Conservation (phyloP, 1,284 basidiomycete genomes). For the Papiliotrema fonsecae region DNA sequence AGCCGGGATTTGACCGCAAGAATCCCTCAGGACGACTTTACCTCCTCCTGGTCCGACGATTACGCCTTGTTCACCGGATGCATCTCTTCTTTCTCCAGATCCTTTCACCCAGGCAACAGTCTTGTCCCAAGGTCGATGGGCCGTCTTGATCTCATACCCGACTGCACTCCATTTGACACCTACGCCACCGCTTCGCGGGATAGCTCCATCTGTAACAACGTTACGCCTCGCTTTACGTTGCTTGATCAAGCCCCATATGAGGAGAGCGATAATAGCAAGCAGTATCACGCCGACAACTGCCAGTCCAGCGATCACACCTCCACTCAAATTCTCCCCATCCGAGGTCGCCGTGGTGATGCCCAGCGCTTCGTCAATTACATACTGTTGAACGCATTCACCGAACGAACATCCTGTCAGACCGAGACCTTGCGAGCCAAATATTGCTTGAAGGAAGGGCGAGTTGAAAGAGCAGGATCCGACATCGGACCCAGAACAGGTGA, state of each 20-base stretch:
- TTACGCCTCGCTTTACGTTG: slow-evolving; percentile 60
- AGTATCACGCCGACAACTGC: slow-evolving; percentile 70
- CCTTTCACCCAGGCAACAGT: slow-evolving; percentile 27
- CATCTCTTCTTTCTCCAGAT: slow-evolving; percentile 4
- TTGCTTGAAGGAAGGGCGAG: slow-evolving; percentile 58
- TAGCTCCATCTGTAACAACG: slow-evolving; percentile 37
- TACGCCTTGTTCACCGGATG: slow-evolving; percentile 8
- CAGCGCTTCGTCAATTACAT: slow-evolving; percentile 59
- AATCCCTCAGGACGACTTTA: slow-evolving; percentile 65
- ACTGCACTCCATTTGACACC: slow-evolving; percentile 66
- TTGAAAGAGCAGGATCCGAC: slow-evolving; percentile 68
- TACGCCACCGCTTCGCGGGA: slow-evolving; percentile 51
- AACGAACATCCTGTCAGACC: slow-evolving; percentile 64
- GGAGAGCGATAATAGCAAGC: slow-evolving; percentile 55
- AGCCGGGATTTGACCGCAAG: slow-evolving; percentile 64
- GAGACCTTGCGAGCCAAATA: slow-evolving; percentile 72
- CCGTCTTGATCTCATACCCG: slow-evolving; percentile 53
- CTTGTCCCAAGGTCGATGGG: slow-evolving; percentile 5
- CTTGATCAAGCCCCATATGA: slow-evolving; percentile 59
- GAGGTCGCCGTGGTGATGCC: slow-evolving; percentile 17
- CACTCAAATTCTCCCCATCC: slow-evolving; percentile 51
- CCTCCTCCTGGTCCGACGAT: slow-evolving; percentile 46
- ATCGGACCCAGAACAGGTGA: slow-evolving; percentile 57
- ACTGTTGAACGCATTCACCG: slow-evolving; percentile 80
- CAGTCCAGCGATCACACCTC: slow-evolving; percentile 80